phyloP scores from a whole-genome alignment of 1,284 basidiomycete species.

The Puccinia triticina region DNA sequence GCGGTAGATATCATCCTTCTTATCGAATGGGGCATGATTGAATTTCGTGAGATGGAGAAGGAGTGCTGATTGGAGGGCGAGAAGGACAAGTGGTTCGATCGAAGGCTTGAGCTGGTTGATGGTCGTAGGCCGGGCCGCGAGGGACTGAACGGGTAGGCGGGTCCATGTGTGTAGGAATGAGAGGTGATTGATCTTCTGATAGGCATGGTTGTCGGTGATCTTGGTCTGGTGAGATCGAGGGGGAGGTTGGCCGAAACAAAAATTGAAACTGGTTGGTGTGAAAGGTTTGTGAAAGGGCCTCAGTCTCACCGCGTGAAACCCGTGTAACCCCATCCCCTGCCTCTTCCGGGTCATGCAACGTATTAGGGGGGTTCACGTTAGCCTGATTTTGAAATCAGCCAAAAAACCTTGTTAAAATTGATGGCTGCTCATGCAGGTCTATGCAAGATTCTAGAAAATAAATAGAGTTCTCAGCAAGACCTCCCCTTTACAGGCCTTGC shows the following conservation, averaged over 20 bases:
- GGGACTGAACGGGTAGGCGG: neutral
- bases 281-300: neutral
- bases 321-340: too few species aligned
- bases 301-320: too few species aligned
- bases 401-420: too few species aligned
- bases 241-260: neutral
- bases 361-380: too few species aligned
- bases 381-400: too few species aligned
- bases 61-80: conserved; percentile 13
- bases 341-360: too few species aligned
- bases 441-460: too few species aligned
- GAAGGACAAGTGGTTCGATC: neutral
- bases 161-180: too few species aligned
- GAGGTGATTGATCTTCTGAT: conserved; percentile 4
- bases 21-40: neutral
- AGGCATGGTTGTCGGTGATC: neutral
- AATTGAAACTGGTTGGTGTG: neutral
- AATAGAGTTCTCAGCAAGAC: too few species aligned
- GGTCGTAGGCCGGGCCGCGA: neutral
- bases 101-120: neutral
- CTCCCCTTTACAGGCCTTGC: too few species aligned
- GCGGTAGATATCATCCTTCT: conserved; percentile 25
- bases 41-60: conserved; percentile 10
- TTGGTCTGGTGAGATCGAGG: neutral
- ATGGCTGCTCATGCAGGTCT: too few species aligned